phyloP scores from a whole-genome alignment of 345 rosid species.

The Moringa oleifera region DNA sequence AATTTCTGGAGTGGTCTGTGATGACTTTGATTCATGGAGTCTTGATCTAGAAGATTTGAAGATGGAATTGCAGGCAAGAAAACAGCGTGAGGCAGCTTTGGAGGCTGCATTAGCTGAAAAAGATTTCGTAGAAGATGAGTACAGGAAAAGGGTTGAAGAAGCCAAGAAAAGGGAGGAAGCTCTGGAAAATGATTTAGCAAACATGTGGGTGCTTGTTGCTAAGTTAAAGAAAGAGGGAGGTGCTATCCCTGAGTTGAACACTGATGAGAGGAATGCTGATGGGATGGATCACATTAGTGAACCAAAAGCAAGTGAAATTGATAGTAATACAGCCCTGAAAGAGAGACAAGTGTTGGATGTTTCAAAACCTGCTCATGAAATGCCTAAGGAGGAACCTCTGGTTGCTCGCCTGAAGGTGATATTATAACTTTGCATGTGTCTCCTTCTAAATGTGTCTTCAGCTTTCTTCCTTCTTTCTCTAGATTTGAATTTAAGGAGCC shows the following conservation, averaged over 20 bases:
- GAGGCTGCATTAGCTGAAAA: conserved; percentile 85
- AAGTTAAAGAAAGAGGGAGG: conserved; percentile 83
- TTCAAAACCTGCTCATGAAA: conserved; percentile 48
- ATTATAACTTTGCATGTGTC: background rate
- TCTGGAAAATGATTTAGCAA: conserved; percentile 92
- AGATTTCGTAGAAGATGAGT: conserved; percentile 79
- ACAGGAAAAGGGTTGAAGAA: conserved; percentile 76
- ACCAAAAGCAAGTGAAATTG: conserved; percentile 33
- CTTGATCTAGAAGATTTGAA: conserved; percentile 73
- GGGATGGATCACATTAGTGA: conserved; percentile 29
- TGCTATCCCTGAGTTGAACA: conserved; percentile 40
- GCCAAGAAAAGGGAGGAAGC: conserved; percentile 88
- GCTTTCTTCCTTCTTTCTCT: background rate
- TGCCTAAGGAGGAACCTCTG: conserved; percentile 73
- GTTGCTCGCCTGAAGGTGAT: conserved; percentile 86
- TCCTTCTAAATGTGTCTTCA: background rate
- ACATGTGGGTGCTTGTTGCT: conserved; percentile 99
- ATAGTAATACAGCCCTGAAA: conserved; percentile 32
- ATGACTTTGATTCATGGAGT: conserved; percentile 80
- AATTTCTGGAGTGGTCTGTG: conserved; percentile 37
- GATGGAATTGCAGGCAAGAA: conserved; percentile 86
- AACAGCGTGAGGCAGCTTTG: conserved; percentile 78
- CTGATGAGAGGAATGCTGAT: conserved; percentile 34
- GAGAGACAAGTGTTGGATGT: conserved; percentile 47
- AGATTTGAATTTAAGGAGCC: no score